Evolutionary conservation across 495 filamentous ascomycete species (phyloP).

Genomic region (Evansstolkia leycettana): DNA sequence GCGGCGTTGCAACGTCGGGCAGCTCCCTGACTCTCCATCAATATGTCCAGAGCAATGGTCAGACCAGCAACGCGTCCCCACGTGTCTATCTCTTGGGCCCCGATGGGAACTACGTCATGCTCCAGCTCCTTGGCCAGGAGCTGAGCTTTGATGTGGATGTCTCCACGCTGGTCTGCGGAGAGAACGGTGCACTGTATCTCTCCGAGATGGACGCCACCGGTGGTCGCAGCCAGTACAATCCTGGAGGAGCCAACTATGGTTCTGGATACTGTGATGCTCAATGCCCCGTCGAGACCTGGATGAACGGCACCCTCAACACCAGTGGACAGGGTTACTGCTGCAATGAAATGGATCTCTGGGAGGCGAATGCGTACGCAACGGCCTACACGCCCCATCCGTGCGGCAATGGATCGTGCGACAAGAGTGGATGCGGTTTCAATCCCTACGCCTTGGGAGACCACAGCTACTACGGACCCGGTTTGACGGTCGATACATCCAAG

Average conservation of each 20-base stretch:
- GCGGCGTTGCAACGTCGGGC: slow-evolving; percentile 44
- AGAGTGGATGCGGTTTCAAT: slow-evolving; percentile 74
- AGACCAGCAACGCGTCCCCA: slow-evolving; percentile 42
- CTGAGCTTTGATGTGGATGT: slow-evolving; percentile 59
- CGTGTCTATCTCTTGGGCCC: slow-evolving; percentile 48
- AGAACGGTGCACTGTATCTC: slow-evolving; percentile 63
- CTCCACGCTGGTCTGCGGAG: slow-evolving; percentile 51
- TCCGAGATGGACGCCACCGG: slow-evolving; percentile 53
- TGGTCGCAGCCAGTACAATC: slow-evolving; percentile 43
- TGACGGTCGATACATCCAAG: slow-evolving; percentile 49
- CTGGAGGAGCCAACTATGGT: slow-evolving; percentile 56
- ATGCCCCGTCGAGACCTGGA: slow-evolving; percentile 52
- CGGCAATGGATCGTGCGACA: slow-evolving; percentile 52
- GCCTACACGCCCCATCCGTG: slow-evolving; percentile 54
- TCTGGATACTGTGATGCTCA: slow-evolving; percentile 70
- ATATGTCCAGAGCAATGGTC: slow-evolving; percentile 46
- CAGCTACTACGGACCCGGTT: slow-evolving; percentile 49
- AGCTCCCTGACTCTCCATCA: too few species aligned
- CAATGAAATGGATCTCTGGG: slow-evolving; percentile 64
- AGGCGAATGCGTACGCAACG: slow-evolving; percentile 49
- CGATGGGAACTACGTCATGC: slow-evolving; percentile 43
- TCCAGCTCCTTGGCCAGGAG: slow-evolving; percentile 48
- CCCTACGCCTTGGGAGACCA: slow-evolving; percentile 52
- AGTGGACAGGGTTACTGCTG: slow-evolving; percentile 60
- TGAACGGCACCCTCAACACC: slow-evolving; percentile 38